phyloP scores from a whole-genome alignment of 441 rosid species.

The Eruca vesicaria region DNA sequence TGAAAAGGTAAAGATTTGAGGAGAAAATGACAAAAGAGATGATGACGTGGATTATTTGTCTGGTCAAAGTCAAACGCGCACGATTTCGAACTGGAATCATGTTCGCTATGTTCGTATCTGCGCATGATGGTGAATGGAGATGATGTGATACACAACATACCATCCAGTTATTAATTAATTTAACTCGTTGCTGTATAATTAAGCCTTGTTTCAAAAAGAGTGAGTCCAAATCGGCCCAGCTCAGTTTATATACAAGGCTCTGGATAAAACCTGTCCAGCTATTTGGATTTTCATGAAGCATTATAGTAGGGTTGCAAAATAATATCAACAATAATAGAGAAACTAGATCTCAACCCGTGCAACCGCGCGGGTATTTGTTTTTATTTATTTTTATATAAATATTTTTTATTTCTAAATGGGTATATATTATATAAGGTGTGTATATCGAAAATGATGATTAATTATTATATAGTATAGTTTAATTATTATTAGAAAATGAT shows the following conservation, averaged over 20 bases:
- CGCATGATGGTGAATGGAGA: not conserved
- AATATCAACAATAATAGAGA: too few relatives aligned
- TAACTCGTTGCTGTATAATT: too few relatives aligned
- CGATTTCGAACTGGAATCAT: conserved; percentile 24
- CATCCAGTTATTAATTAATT: too few relatives aligned
- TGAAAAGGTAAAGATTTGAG: not conserved
- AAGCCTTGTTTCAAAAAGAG: not conserved
- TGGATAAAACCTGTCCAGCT: not conserved
- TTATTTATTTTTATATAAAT: too few relatives aligned
- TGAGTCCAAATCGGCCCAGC: not conserved
- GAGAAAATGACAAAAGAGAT: conserved; percentile 24
- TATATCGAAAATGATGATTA: too few relatives aligned
- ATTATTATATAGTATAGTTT: too few relatives aligned
- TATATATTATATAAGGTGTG: too few relatives aligned
- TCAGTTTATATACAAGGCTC: not conserved
- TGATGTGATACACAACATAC: not conserved
- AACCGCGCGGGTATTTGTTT: too few relatives aligned
- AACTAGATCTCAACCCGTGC: too few relatives aligned
- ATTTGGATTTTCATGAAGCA: not conserved
- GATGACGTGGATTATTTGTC: conserved; percentile 30
- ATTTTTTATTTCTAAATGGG: too few relatives aligned
- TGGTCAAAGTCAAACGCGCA: conserved; percentile 41
- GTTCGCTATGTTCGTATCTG: not conserved
- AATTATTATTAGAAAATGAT: too few relatives aligned
- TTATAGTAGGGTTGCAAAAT: too few relatives aligned